Conservation (phyloP, 2,329 filamentous ascomycete species). For the Coleophoma eucalyptorum region DNA sequence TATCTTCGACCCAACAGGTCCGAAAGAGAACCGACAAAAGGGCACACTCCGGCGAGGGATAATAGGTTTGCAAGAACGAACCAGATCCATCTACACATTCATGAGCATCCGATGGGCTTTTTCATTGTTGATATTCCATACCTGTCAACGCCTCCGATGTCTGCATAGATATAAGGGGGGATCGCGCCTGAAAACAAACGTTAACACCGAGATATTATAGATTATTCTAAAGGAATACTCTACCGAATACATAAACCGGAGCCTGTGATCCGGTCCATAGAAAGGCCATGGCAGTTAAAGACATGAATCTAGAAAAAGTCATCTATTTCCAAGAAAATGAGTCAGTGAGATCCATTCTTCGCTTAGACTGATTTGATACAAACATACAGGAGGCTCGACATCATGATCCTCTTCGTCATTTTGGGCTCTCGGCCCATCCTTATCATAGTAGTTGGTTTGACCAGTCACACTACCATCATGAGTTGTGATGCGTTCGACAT, state of each 20-base stretch:
- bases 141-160: slow-evolving; percentile 48
- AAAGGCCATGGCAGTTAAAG: slow-evolving; percentile 54
- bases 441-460: slow-evolving; percentile 17
- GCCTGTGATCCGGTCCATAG: slow-evolving; percentile 59
- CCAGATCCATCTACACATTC: slow-evolving; percentile 23
- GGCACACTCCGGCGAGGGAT: slow-evolving; percentile 52
- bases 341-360: slow-evolving; percentile 21
- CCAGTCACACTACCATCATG: slow-evolving; percentile 6
- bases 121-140: slow-evolving; percentile 2
- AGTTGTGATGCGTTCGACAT: not conserved
- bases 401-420: slow-evolving; percentile 44
- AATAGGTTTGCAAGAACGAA: slow-evolving; percentile 45
- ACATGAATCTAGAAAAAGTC: slow-evolving; percentile 48
- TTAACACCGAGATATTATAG: not conserved
- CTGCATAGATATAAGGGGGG: slow-evolving; percentile 51
- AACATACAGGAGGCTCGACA: slow-evolving; percentile 38
- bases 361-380: not conserved
- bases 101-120: slow-evolving; percentile 1
- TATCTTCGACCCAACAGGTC: slow-evolving; percentile 60
- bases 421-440: slow-evolving; percentile 35
- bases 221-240: too few relatives aligned
- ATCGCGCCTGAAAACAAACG: slow-evolving; percentile 26
- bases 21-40: slow-evolving; percentile 63
- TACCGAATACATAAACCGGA: slow-evolving; percentile 47
- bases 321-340: slow-evolving; percentile 23